These are phyloP conservation scores for Epichloe scottii DNA, from an alignment of 2,329 filamentous ascomycete species.

Conservation along the genomic window DNA sequence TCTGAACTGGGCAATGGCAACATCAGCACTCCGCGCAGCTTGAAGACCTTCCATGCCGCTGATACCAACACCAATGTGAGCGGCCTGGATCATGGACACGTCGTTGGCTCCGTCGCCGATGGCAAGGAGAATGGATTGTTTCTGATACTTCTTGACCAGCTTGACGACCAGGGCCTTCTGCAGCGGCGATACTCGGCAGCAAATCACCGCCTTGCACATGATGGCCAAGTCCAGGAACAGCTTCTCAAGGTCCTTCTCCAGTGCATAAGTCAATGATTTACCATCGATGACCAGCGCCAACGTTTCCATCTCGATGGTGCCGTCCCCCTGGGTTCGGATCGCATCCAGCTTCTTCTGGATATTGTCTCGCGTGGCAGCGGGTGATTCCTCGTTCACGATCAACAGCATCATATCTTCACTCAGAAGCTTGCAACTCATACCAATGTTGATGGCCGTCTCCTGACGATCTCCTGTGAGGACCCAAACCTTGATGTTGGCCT, in stretches of 20 bases:
- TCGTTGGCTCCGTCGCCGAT: slow-evolving; percentile 98
- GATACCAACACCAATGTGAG: slow-evolving; percentile 95
- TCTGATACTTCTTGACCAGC: slow-evolving; percentile 83
- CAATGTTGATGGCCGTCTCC: slow-evolving; percentile 98
- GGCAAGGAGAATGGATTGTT: slow-evolving; percentile 82
- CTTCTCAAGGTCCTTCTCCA: slow-evolving; percentile 90
- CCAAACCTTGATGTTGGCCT: slow-evolving; percentile 97
- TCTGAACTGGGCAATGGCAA: slow-evolving; percentile 90
- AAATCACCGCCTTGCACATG: slow-evolving; percentile 98
- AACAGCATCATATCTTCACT: slow-evolving; percentile 98
- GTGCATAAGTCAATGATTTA: slow-evolving; percentile 82
- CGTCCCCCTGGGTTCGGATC: slow-evolving; percentile 69
- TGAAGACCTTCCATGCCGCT: slow-evolving; percentile 95
- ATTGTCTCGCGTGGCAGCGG: slow-evolving; percentile 71
- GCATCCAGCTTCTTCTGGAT: slow-evolving; percentile 88
- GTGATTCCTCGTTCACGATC: slow-evolving; percentile 84
- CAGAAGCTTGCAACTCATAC: slow-evolving; percentile 97
- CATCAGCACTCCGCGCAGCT: slow-evolving; percentile 88
- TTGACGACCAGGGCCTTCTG: slow-evolving; percentile 98
- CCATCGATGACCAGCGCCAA: slow-evolving; percentile 91
- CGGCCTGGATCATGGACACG: slow-evolving; percentile 99
- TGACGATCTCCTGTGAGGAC: slow-evolving; percentile 94
- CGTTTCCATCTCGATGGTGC: slow-evolving; percentile 68
- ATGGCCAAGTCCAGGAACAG: slow-evolving; percentile 85
- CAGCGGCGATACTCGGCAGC: slow-evolving; percentile 89